A percentile compares a stretch with the other conserved stretches of the same genome.
Evolutionary conservation across 768 basidiomycete genomes (phyloP).

Genomic region (Tricholoma terreum): DNA sequence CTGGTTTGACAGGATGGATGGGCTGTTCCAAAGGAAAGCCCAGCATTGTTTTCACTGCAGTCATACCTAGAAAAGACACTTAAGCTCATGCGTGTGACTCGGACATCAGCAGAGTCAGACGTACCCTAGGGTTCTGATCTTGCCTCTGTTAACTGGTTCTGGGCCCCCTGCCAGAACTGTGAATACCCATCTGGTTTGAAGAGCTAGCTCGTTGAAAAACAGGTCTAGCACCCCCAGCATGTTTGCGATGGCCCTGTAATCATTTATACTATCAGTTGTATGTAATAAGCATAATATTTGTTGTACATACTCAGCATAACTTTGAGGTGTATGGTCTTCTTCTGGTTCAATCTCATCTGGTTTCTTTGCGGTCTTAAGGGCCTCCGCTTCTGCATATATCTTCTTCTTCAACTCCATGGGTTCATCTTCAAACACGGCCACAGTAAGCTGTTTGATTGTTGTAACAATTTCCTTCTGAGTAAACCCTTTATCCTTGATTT

Average conservation of each 20-base stretch:
- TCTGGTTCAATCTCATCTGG: too few relatives aligned
- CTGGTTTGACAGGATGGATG: background rate
- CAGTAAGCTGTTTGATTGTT: background rate
- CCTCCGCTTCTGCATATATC: background rate
- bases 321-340: background rate
- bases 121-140: background rate
- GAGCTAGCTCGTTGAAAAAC: background rate
- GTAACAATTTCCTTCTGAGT: background rate
- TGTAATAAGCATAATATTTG: too few relatives aligned
- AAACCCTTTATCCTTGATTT: background rate
- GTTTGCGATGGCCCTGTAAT: background rate
- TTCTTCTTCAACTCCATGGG: background rate
- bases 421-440: background rate
- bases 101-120: background rate
- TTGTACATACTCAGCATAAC: background rate
- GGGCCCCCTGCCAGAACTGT: background rate
- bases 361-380: background rate
- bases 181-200: background rate
- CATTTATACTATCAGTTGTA: background rate
- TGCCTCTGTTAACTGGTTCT: background rate
- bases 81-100: background rate
- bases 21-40: background rate
- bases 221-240: background rate
- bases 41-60: background rate
- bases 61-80: background rate